Conservation (phyloP, 371 early-diverging fungal species). For the Dichotomocladium elegans region DNA sequence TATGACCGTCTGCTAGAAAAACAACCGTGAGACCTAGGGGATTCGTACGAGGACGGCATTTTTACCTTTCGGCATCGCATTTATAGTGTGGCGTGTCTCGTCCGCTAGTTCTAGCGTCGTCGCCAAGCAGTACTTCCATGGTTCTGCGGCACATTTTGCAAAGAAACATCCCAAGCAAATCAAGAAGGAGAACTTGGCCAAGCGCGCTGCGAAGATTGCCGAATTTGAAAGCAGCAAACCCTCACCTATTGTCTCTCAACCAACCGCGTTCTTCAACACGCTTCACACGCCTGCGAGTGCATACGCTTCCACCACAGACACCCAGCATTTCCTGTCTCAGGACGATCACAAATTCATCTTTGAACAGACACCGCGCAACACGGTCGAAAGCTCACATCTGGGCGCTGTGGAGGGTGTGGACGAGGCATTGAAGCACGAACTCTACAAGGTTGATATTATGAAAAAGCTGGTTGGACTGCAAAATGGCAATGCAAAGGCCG, state of each 20-base stretch:
- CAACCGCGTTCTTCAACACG: conserved; percentile 34
- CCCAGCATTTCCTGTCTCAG: conserved; percentile 50
- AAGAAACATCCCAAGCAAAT: conserved; percentile 52
- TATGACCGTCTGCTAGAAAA: neutral
- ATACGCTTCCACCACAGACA: conserved; percentile 21
- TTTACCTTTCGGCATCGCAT: neutral
- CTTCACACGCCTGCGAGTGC: conserved; percentile 45
- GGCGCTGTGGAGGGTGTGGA: conserved; percentile 38
- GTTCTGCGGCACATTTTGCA: conserved; percentile 28
- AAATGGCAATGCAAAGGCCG: conserved; percentile 73
- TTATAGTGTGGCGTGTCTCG: neutral
- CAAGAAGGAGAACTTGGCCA: conserved; percentile 48
- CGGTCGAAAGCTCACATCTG: conserved; percentile 33
- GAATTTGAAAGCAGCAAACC: conserved; percentile 45
- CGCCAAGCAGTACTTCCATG: conserved; percentile 30
- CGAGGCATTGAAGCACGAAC: conserved; percentile 41
- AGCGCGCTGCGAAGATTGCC: conserved; percentile 33
- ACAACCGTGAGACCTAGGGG: no score
- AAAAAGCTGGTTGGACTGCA: conserved; percentile 73
- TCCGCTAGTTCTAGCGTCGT: neutral
- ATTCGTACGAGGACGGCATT: neutral
- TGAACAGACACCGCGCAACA: conserved; percentile 54
- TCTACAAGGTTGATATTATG: conserved; percentile 63
- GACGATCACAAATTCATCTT: conserved; percentile 53
- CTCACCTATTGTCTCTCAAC: conserved; percentile 36